Conservation (phyloP, 139 green algal species). For the Tetraselmis chui region DNA sequence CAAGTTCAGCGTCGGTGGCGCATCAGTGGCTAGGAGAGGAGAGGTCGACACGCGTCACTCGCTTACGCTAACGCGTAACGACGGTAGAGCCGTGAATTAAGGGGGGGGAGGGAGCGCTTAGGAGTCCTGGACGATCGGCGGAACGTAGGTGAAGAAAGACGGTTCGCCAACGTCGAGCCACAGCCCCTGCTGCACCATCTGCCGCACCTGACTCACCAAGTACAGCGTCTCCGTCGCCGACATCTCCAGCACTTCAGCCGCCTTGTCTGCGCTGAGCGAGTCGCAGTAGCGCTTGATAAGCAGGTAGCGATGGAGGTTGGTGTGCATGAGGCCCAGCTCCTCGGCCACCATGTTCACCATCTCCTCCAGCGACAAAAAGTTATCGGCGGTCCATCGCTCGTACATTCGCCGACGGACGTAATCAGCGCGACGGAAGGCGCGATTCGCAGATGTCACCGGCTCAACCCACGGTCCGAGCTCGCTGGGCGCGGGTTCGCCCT, state of each 20-base stretch:
- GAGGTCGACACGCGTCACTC: no score
- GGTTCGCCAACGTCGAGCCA: slow-evolving; percentile 17
- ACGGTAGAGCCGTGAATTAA: no score
- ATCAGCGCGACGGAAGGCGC: slow-evolving; percentile 13
- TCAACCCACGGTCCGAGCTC: slow-evolving; percentile 15
- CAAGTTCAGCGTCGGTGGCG: no score
- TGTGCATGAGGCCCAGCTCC: slow-evolving; percentile 6
- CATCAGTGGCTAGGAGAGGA: no score
- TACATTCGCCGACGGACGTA: slow-evolving; percentile 21
- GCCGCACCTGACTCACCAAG: not conserved
- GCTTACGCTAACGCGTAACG: no score
- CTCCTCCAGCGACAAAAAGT: slow-evolving; percentile 12
- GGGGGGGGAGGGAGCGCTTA: no score
- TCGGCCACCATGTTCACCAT: slow-evolving; percentile 14
- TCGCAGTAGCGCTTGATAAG: slow-evolving; percentile 24
- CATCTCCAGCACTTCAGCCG: slow-evolving; percentile 15
- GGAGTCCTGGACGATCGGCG: slow-evolving; percentile 3
- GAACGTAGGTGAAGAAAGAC: slow-evolving; percentile 5
- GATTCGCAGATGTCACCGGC: slow-evolving; percentile 7
- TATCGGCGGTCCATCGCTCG: slow-evolving; percentile 21
- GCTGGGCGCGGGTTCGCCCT: slow-evolving; percentile 16
- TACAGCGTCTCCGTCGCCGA: slow-evolving; percentile 2
- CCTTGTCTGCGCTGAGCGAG: slow-evolving; percentile 10
- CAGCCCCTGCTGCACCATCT: slow-evolving; percentile 4
- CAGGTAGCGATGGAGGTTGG: slow-evolving; percentile 14